Evolutionary conservation across 1,284 basidiomycete genomes (phyloP).

Genomic region (Porphyrellus sp.): DNA sequence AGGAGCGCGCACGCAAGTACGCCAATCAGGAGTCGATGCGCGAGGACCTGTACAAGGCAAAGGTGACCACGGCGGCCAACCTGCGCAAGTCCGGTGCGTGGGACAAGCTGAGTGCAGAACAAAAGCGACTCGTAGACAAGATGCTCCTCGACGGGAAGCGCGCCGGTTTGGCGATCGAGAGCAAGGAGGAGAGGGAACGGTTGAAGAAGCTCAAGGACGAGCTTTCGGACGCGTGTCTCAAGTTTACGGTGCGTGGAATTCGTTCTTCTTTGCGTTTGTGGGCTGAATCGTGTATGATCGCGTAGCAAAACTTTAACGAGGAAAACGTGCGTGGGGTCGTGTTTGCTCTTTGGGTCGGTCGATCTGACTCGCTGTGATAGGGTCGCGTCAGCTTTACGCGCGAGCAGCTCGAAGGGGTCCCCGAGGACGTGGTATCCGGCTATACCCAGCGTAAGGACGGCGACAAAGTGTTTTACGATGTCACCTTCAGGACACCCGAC

Average conservation of each 20-base stretch:
- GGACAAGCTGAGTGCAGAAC: conserved; percentile 61
- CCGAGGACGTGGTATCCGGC: conserved; percentile 71
- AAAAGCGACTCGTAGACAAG: conserved; percentile 71
- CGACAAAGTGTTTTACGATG: conserved; percentile 57
- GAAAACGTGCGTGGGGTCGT: conserved; percentile 54
- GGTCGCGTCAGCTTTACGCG: conserved; percentile 60
- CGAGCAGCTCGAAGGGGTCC: conserved; percentile 76
- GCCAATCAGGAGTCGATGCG: conserved; percentile 73
- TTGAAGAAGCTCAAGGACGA: conserved; percentile 64
- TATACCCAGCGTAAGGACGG: conserved; percentile 62
- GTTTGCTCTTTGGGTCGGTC: neutral
- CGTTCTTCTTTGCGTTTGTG: neutral
- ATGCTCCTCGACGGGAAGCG: conserved; percentile 75
- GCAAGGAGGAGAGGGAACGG: conserved; percentile 51
- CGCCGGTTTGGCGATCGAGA: conserved; percentile 69
- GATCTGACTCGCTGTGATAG: conserved; percentile 34
- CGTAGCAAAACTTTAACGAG: conserved; percentile 82
- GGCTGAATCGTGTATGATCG: neutral
- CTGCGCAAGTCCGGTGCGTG: conserved; percentile 54
- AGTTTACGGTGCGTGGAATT: conserved; percentile 60
- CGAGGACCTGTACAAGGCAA: conserved; percentile 70
- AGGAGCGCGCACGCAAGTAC: conserved; percentile 65
- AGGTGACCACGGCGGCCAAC: conserved; percentile 66
- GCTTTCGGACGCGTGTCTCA: conserved; percentile 65
- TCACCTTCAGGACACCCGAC: conserved; percentile 57